Evolutionary conservation across 2,329 filamentous ascomycete species (phyloP), one percentile per base, ranked within the genome.

Genomic region (Phaeosphaeriaceae sp.): DNA sequence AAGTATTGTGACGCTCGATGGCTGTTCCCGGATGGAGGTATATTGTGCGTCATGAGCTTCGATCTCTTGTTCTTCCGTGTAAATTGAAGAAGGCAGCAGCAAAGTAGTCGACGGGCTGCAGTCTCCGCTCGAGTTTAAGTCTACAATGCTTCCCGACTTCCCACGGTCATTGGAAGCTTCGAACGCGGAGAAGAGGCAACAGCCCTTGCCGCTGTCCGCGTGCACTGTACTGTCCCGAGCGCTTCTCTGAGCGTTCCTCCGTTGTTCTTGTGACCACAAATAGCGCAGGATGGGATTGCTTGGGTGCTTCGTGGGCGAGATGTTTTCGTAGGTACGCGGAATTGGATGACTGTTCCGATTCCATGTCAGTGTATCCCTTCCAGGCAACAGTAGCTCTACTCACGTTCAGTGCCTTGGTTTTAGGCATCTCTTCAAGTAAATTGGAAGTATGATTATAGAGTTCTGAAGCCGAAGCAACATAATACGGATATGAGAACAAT

Each of bases 401-500:
- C n/a, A 36, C 47, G 31, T 49, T 49, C 25, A 49, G 47, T 33
- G 47, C 31, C 20, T 49, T 49, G 11, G 27, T 49, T 21, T 40
- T 36, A 33, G 47, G 19, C 47, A 49, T 49, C 27, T 49, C 20
- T 33, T 27, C n/a, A 19, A 19, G 47, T 10, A 11, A 45, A 45
- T 2, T 22, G 19, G 20, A 4, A 7, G 41, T 3, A 44, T 36
- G 20, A 44, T 20, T 15, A 20, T 4, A 21, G 19, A 6, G 17
- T 3, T 15, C n/a, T 15, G 17, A 40, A 4, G 17, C 36, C n/a
- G 15, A 40, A 40, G 5, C 15, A 4, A 40, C 36, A 40, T n/a
- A 15, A 4, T 45, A 17, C 42, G 19, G 11, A 22, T 19, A 22
- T n/a, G 13, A 45, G 9, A n/a, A 19, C n/a, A 19, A 40, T 40